Evolutionary conservation across 2,329 filamentous ascomycete species (phyloP).

Genomic region (Exophiala alcalophila): DNA sequence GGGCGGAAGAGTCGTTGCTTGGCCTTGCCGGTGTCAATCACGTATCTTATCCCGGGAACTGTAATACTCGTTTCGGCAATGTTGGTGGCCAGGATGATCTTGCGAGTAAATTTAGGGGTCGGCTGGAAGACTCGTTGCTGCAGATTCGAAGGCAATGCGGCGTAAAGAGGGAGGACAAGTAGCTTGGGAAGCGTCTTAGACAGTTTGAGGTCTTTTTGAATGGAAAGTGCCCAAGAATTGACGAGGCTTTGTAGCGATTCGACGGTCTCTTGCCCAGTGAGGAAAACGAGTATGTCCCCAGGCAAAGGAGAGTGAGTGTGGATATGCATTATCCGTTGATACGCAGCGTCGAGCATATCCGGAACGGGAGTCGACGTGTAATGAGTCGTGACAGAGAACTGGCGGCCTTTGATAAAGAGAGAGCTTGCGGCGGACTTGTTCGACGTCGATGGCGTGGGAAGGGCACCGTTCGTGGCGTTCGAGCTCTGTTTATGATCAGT

Average conservation of each 20-base stretch:
- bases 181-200: conserved; percentile 54
- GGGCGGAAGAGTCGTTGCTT: conserved; percentile 91
- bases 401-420: conserved; percentile 77
- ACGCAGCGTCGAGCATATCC: conserved; percentile 76
- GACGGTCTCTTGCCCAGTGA: conserved; percentile 91
- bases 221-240: conserved; percentile 70
- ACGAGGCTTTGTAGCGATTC: conserved; percentile 76
- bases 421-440: conserved; percentile 39
- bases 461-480: neutral
- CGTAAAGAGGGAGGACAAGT: conserved; percentile 76
- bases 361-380: conserved; percentile 72
- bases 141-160: conserved; percentile 79
- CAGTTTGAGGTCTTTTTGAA: conserved; percentile 62
- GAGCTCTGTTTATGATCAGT: conserved; percentile 13
- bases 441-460: neutral
- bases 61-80: conserved; percentile 99
- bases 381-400: conserved; percentile 76
- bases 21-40: conserved; percentile 88
- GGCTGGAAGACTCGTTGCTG: conserved; percentile 85
- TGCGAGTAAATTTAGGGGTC: conserved; percentile 70
- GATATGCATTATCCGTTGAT: conserved; percentile 80
- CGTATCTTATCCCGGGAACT: conserved; percentile 85
- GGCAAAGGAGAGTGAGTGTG: conserved; percentile 87
- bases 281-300: conserved; percentile 87
- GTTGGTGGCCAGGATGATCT: conserved; percentile 90